Evolutionary conservation across 441 rosid genomes (phyloP), one percentile per base, ranked within the genome.

Genomic region (Metrosideros polymorpha): DNA sequence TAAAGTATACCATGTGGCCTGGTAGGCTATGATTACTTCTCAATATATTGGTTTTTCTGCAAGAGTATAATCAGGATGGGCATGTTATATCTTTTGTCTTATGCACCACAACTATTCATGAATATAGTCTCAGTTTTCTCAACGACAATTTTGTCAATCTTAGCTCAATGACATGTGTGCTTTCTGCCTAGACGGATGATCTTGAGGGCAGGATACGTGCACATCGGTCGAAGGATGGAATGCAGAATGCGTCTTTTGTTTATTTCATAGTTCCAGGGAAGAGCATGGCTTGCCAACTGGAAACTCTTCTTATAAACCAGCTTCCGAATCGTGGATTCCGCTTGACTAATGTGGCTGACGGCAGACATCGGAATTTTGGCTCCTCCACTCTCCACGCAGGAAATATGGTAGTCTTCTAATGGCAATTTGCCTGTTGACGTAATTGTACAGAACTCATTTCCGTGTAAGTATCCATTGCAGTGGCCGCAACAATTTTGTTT

Each of bases 231-330:
- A 95, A 92, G 92, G 96, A 93, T 77, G 99, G 96, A 84, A 79
- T 95, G 94, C 92, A 91, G 86, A 93, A 89, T 71, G 96, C 98
- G 18, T 90, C 96, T 35, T 98, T 98, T 89, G 83, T 97, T 47
- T 98, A 97, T 92, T 91, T 96, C 63, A 59, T 86, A 57, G 99
- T 98, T 55, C 93, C 95, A 7, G 99, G 99, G 87, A 97, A 98
- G 93, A 98, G 99, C 92, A 79, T 93, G 5, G 99, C 98, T 51
- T 96, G 99, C 90, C 97, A 94, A 90, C 90, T 98, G 52, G 99
- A 98, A 91, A 98, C 99, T n/a, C 98, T 98, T 87, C 93, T 98
- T 85, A 94, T 98, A 90, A 96, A 98, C 93, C 99, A 95, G 91
- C 96, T 98, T 59, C 92, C 91, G 13, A 86, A 86, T 43, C 94